Evolutionary conservation across 2,329 filamentous ascomycete genomes (phyloP).

Genomic region (Didymella arachidicola): DNA sequence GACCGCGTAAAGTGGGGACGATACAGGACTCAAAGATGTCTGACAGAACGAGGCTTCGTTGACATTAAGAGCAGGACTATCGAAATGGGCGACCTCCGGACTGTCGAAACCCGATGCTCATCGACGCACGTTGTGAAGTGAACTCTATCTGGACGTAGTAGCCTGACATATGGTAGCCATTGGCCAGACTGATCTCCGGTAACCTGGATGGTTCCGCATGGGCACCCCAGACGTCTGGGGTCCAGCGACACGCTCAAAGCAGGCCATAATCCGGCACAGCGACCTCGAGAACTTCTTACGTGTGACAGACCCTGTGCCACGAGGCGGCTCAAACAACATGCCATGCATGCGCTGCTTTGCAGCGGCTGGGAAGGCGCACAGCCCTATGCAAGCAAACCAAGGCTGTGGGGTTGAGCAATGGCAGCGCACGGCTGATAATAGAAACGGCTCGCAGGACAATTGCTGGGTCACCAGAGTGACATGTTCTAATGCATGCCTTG

Average conservation of each 20-base stretch:
- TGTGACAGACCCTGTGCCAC: conserved; percentile 22
- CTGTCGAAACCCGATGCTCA: conserved; percentile 16
- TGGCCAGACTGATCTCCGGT: conserved; percentile 19
- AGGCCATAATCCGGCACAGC: conserved; percentile 22
- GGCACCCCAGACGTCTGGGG: conserved; percentile 33
- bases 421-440: neutral
- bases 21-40: conserved; percentile 11
- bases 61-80: conserved; percentile 25
- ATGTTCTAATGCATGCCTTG: neutral
- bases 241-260: conserved; percentile 23
- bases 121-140: conserved; percentile 18
- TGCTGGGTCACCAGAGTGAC: neutral
- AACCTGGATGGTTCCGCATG: conserved; percentile 28
- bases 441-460: neutral
- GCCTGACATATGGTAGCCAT: conserved; percentile 8
- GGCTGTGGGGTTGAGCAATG: neutral
- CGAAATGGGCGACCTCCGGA: conserved; percentile 18
- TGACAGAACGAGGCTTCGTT: conserved; percentile 16
- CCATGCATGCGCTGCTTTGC: neutral
- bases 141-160: conserved; percentile 28
- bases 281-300: conserved; percentile 8
- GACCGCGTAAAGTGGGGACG: conserved; percentile 21
- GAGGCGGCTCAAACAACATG: conserved; percentile 7
- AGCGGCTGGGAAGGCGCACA: neutral
- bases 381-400: neutral